phyloP scores from a whole-genome alignment of 768 basidiomycete genomes.

The Calocera viscosa region DNA sequence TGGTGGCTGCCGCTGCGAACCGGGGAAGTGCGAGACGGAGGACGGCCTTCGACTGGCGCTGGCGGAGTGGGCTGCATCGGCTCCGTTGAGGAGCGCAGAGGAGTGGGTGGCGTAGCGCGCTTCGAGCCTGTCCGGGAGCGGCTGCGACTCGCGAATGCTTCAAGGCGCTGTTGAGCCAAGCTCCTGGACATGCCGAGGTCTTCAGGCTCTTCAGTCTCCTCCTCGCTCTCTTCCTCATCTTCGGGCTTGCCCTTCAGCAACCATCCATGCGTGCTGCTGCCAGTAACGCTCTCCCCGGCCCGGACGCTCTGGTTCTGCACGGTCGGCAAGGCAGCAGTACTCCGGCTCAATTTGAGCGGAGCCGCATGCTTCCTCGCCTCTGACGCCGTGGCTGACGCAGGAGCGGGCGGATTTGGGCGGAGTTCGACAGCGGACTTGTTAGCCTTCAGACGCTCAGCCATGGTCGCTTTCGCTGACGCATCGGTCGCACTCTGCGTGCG shows the following conservation, averaged over 20 bases:
- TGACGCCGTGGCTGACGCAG: neutral
- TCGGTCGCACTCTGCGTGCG: slow-evolving; percentile 39
- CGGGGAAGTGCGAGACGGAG: slow-evolving; percentile 5
- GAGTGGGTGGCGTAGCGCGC: slow-evolving; percentile 5
- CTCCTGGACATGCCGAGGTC: slow-evolving; percentile 16
- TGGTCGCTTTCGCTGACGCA: slow-evolving; percentile 26
- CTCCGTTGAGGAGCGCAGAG: slow-evolving; percentile 6
- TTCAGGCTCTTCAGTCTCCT: slow-evolving; percentile 19
- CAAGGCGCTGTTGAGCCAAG: slow-evolving; percentile 19
- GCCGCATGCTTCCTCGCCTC: slow-evolving; percentile 13
- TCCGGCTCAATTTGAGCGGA: slow-evolving; percentile 42
- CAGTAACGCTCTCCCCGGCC: neutral
- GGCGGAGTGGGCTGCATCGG: neutral
- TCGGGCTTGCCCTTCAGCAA: slow-evolving; percentile 14
- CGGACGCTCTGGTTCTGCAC: slow-evolving; percentile 14
- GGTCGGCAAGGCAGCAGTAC: slow-evolving; percentile 43
- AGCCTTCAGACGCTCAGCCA: slow-evolving; percentile 21
- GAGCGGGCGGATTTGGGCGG: neutral
- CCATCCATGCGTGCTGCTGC: slow-evolving; percentile 16
- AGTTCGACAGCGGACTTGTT: slow-evolving; percentile 19
- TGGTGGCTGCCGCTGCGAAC: neutral
- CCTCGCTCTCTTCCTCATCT: slow-evolving; percentile 18
- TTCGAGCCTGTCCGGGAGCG: neutral
- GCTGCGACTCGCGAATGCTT: slow-evolving; percentile 13
- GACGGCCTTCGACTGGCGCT: neutral